Percentiles rank a stretch among this genome's conserved stretches.
phyloP scores from a whole-genome alignment of 2,329 filamentous ascomycete genomes.

The Phaeosphaeria sp. region DNA sequence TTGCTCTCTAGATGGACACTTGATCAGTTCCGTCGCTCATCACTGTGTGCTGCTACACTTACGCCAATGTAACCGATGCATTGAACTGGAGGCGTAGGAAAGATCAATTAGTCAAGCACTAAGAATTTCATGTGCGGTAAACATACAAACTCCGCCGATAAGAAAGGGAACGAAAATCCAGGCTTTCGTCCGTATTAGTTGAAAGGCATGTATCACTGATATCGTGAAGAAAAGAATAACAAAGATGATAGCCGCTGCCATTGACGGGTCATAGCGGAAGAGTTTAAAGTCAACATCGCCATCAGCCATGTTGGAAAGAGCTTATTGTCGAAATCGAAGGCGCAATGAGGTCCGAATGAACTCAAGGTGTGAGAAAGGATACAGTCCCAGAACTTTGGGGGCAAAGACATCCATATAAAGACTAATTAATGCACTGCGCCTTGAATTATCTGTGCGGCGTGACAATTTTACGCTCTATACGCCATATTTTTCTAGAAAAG shows the following conservation, averaged over 20 bases:
- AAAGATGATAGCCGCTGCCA: slow-evolving; percentile 57
- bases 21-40: not conserved
- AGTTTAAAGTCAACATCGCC: slow-evolving; percentile 8
- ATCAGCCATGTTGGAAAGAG: not conserved
- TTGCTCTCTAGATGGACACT: slow-evolving; percentile 5
- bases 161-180: slow-evolving; percentile 61
- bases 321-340: not conserved
- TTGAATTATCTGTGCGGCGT: not conserved
- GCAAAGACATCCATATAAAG: not conserved
- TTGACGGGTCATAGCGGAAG: slow-evolving; percentile 52
- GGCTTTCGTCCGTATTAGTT: slow-evolving; percentile 50
- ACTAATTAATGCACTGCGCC: not conserved
- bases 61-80: not conserved
- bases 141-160: slow-evolving; percentile 58
- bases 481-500: not conserved
- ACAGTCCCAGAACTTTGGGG: not conserved
- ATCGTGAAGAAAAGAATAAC: slow-evolving; percentile 53
- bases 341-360: not conserved
- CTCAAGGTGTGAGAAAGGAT: not conserved
- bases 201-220: slow-evolving; percentile 51
- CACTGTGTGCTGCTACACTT: not conserved
- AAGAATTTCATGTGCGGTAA: too few relatives aligned
- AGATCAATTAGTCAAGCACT: too few relatives aligned
- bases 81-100: not conserved
- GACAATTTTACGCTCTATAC: not conserved